A percentile compares a stretch with the other conserved stretches of the same genome.
Conservation (phyloP, 2,329 filamentous ascomycete species). For the Colletotrichum sp. region DNA sequence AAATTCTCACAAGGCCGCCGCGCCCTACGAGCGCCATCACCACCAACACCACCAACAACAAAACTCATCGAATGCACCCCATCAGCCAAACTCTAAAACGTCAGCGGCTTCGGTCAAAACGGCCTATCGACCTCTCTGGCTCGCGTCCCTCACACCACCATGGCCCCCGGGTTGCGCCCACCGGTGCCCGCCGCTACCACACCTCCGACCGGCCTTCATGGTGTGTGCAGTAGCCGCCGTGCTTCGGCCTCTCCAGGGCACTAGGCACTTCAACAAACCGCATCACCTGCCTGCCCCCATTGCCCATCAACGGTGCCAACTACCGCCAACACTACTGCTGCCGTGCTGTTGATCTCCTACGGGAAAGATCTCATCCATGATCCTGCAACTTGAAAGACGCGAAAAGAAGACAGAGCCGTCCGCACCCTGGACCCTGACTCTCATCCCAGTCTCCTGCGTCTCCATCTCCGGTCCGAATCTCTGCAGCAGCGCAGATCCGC, state of each 20-base stretch:
- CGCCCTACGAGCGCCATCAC: background rate
- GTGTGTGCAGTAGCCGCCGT: background rate
- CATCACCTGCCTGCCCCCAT: background rate
- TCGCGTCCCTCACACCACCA: background rate
- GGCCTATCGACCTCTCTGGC: background rate
- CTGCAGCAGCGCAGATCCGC: background rate
- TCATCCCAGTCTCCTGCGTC: background rate
- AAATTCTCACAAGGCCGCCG: background rate
- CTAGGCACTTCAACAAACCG: background rate
- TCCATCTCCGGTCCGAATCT: background rate
- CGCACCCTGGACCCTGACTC: background rate
- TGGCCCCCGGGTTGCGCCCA: background rate
- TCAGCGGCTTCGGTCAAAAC: background rate
- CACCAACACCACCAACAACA: background rate
- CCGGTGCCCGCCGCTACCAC: background rate
- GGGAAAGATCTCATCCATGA: background rate
- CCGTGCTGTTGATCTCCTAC: background rate
- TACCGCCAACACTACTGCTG: background rate
- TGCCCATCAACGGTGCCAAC: background rate
- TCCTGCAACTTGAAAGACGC: background rate
- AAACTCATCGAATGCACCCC: background rate
- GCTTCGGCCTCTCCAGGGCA: background rate
- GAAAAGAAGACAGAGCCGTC: background rate
- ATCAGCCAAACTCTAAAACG: background rate
- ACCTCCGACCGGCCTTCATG: background rate